These are phyloP conservation scores for Tylopilus subfusipes DNA, from an alignment of 768 basidiomycete species.

Conservation along the genomic window DNA sequence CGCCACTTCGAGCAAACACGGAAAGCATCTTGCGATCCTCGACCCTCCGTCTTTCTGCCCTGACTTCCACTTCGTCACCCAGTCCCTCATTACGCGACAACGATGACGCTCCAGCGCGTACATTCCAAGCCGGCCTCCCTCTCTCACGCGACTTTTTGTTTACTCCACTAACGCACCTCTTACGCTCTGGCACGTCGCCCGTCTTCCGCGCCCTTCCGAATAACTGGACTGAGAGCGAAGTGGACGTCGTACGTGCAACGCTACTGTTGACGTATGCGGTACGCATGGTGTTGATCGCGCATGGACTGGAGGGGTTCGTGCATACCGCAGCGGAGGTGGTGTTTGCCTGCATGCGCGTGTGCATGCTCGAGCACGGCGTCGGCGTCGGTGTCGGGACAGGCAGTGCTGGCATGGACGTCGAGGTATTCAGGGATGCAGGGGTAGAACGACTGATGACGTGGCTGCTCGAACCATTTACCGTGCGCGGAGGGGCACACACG, in stretches of 20 bases:
- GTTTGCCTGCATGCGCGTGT: conserved; percentile 87
- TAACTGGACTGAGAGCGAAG: conserved; percentile 76
- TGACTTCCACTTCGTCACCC: background rate
- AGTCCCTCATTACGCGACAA: background rate
- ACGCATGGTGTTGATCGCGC: conserved; percentile 42
- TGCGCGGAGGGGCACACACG: background rate
- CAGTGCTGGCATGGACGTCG: conserved; percentile 33
- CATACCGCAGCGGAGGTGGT: conserved; percentile 36
- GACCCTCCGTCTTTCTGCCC: conserved; percentile 45
- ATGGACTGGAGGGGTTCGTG: conserved; percentile 38
- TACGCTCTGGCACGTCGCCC: conserved; percentile 69
- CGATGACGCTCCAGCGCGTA: background rate
- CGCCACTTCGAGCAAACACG: conserved; percentile 48
- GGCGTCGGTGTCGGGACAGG: conserved; percentile 36
- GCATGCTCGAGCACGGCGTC: conserved; percentile 88
- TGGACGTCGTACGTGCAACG: conserved; percentile 68
- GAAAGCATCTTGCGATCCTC: conserved; percentile 54
- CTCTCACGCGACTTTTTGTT: conserved; percentile 63
- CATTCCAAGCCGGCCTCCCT: conserved; percentile 39
- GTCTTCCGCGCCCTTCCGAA: conserved; percentile 67
- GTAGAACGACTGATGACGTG: conserved; percentile 58
- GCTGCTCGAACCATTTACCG: conserved; percentile 56
- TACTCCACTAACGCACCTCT: conserved; percentile 68
- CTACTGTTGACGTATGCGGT: conserved; percentile 57
- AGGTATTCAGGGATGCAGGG: conserved; percentile 76